Base-by-base conservation (phyloP, 345 rosid species). In the Gossypium sturtianum region DNA sequence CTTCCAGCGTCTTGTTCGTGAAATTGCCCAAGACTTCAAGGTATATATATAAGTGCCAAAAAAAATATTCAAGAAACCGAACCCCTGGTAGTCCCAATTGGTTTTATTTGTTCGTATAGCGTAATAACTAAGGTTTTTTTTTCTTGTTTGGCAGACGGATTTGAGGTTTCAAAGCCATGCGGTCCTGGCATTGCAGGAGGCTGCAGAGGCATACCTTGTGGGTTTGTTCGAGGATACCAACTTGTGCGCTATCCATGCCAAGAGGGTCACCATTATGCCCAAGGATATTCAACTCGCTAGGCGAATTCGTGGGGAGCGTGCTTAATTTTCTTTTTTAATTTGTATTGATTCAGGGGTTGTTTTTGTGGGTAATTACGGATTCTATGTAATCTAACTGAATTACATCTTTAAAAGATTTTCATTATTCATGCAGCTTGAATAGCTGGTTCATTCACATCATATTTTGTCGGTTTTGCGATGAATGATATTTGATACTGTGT, bases 161-260 rank as follows among this genome's bases (percentile, higher is more conserved):
- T 56, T 89, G 84, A 85, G 91, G 74, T 90, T 90, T 86, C 90
- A 90, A 85, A 91, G 93, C 78, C 90, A 87, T 57, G 93, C 96
- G 0, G 93, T 91, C 0, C 84, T 87, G 1, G 91, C 96, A 0
- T 90, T 89, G 22, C 96, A 90, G 74, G 96, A 90, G 74, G 96
- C 90, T 11, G 95, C 87, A 0, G 95, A 90, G 78, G 93, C 95
- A 0, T 90, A 89, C 34, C 65, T 90, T 1, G 95, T 90, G n/a
- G 93, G 91, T 60, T 82, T 90, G 75, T 90, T 90, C 16, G 93
- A 87, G 78, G 93, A 89, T 67, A 89, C 93, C 3, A 89, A 89
- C 65, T 76, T 89, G 9, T 87, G 93, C 12, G 91, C 93, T 0
- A 83, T 89, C 75, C 93, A 89, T 22, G 93, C 93, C 43, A 89